Base-by-base conservation (phyloP, 805 yeast species). In the Suhomyces sp. region DNA sequence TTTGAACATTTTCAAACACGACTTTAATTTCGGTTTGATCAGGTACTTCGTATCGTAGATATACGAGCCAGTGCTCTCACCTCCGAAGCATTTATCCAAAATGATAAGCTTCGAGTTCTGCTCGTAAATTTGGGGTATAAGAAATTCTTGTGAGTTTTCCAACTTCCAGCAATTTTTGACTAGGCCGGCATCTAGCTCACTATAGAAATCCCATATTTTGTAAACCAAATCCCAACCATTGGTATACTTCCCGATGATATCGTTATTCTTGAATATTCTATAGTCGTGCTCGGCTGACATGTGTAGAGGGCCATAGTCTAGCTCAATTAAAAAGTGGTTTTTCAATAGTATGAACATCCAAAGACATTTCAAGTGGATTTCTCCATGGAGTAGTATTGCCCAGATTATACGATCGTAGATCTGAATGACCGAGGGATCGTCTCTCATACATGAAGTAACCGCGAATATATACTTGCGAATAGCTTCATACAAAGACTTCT, bases 381-480 rank as follows among this genome's bases (percentile, higher is more conserved):
- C 80, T 13, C 84, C 84, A 52, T 68, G 71, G 44, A 80, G 56
- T 6, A 77, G 40, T 7, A 80, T 54, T 0, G 78, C 79, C 69
- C 77, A 73, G 1, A 79, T 49, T 1, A 81, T 66, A 29, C 71
- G 67, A 44, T 76, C 72, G 47, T 73, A 70, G 4, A 78, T 57
- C 2, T 50, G 42, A 3, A 68, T 48, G 2, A 68, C 59, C 0
- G 63, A 51, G 0, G 78, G 72, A 59, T 80, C 81, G 52, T 77
- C 82, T 1, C 57, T 52, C 1, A 65, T 56, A 52, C 63, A 69
- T 44, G 60, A 50, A 5, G 71, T 56, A 4, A 67, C 46, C 2
- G 79, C 77, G 13, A 73, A 48, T 13, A 76, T 66, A 55, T 70
- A 74, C 49, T 71, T 70, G 23, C 71, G 57, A 9, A 78, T 57